Percentiles rank a stretch among this genome's conserved stretches.
Evolutionary conservation across 176 grass and related monocot species (phyloP).

Genomic region (Musa beccarii): DNA sequence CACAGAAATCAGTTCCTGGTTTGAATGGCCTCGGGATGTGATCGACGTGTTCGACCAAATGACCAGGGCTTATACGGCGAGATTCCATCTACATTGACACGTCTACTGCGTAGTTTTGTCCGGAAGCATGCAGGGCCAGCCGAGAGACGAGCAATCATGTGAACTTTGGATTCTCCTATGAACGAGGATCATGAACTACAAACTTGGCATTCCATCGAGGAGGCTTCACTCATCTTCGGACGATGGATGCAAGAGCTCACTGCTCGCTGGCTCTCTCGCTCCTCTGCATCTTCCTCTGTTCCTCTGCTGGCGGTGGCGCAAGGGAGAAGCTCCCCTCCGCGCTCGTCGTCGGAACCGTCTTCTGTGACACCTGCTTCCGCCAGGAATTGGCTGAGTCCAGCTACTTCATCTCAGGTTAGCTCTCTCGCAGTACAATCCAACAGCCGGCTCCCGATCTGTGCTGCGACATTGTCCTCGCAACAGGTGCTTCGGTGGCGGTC

Average conservation of each 20-base stretch:
- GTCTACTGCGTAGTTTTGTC: neutral
- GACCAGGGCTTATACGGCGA: neutral
- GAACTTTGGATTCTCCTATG: neutral
- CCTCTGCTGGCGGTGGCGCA: neutral
- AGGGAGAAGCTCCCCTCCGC: neutral
- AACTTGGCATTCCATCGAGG: too few relatives aligned
- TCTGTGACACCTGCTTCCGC: constrained; percentile 6
- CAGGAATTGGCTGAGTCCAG: constrained; percentile 4
- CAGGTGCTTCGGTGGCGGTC: constrained; percentile 11
- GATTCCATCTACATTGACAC: too few relatives aligned
- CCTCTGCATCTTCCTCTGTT: neutral
- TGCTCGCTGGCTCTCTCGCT: neutral
- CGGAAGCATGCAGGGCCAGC: neutral
- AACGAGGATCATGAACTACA: too few relatives aligned
- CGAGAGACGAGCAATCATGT: neutral
- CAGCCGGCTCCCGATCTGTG: neutral
- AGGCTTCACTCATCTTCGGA: neutral
- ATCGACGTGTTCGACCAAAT: neutral
- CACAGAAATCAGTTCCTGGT: neutral
- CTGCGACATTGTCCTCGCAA: neutral
- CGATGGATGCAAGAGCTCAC: neutral
- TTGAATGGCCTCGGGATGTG: too few relatives aligned
- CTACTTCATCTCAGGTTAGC: constrained; percentile 8
- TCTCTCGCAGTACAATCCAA: neutral
- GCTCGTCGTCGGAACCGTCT: constrained; percentile 3